A percentile compares a stretch with the other conserved stretches of the same genome.
These are phyloP conservation scores for Lipomyces starkeyi DNA, from an alignment of 805 yeast species.

Conservation along the genomic window DNA sequence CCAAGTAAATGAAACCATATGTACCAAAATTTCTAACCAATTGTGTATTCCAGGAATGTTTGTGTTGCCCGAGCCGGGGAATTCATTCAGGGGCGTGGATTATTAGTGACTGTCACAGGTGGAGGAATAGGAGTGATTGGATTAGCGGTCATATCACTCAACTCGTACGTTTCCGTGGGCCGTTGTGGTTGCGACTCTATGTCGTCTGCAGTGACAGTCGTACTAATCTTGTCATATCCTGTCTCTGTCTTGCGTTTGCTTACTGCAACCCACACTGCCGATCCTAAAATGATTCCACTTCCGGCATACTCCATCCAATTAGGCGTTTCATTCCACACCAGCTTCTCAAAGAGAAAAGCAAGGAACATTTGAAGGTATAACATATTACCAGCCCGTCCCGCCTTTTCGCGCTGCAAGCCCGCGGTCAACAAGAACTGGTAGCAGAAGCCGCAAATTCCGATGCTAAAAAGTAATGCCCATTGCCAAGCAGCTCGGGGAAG, in stretches of 20 bases:
- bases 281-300: constrained; percentile 65
- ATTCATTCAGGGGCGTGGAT: not conserved
- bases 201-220: constrained; percentile 21
- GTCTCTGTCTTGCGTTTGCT: constrained; percentile 51
- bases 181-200: constrained; percentile 6
- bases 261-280: constrained; percentile 66
- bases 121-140: not conserved
- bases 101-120: not conserved
- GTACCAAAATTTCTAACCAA: not conserved
- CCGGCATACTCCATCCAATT: constrained; percentile 72
- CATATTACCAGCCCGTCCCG: constrained; percentile 77
- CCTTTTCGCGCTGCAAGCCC: constrained; percentile 81
- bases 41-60: not conserved
- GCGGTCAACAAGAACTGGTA: constrained; percentile 81
- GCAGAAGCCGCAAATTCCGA: constrained; percentile 80
- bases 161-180: constrained; percentile 1
- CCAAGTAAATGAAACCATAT: not conserved
- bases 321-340: constrained; percentile 77
- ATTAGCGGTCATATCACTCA: constrained; percentile 3
- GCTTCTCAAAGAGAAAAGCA: constrained; percentile 75
- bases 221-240: constrained; percentile 33
- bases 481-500: constrained; percentile 66
- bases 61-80: no score
- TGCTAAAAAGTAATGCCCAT: constrained; percentile 64
- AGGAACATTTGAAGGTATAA: constrained; percentile 77